Evolutionary conservation across 75 land plant genomes (phyloP).

Genomic region (Picea glauca): DNA sequence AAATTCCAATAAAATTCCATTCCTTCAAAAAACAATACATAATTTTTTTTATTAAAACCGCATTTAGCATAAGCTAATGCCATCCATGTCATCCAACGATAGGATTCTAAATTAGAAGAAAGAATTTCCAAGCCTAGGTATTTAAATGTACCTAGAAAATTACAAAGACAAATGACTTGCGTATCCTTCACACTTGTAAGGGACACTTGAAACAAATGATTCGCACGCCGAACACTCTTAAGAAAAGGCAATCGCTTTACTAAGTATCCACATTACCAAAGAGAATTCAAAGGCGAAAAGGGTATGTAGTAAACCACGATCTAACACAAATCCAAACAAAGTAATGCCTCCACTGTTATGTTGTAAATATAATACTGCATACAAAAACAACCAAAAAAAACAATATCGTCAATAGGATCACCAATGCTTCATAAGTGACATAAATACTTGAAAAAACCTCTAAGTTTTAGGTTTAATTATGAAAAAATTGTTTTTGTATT

Average conservation of each 20-base stretch:
- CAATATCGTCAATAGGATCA: not conserved
- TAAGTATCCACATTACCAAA: constrained; percentile 64
- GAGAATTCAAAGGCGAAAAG: constrained; percentile 67
- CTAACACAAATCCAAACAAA: constrained; percentile 64
- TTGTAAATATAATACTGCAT: constrained; percentile 69
- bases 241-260: constrained; percentile 58
- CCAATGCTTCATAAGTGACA: not conserved
- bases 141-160: no score
- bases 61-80: no score
- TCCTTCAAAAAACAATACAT: no score
- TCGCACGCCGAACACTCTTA: not conserved
- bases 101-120: no score
- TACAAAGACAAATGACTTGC: no score
- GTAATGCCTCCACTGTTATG: constrained; percentile 62
- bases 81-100: no score
- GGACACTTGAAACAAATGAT: not conserved
- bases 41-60: no score
- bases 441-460: not conserved
- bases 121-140: no score
- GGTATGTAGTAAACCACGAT: constrained; percentile 67
- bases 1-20: no score
- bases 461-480: not conserved
- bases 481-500: not conserved
- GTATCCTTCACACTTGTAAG: no score
- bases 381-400: not conserved